phyloP scores from a whole-genome alignment of 345 rosid species.

The Geranium brycei region DNA sequence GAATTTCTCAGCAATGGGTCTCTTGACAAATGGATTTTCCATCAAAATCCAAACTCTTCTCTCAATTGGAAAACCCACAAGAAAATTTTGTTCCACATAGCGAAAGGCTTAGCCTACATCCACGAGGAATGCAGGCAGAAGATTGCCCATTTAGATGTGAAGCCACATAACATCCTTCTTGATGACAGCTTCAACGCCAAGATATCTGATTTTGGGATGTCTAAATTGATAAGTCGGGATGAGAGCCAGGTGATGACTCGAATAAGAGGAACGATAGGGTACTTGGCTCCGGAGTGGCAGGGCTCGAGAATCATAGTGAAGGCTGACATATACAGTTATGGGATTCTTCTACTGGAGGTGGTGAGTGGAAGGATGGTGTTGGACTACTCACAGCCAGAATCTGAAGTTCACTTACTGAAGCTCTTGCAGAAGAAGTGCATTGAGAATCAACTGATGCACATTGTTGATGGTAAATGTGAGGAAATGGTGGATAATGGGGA shows the following conservation, averaged over 20 bases:
- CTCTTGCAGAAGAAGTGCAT: neutral
- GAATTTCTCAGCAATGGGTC: slow-evolving; percentile 12
- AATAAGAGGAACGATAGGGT: neutral
- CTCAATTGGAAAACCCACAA: slow-evolving; percentile 11
- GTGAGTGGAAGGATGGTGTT: slow-evolving; percentile 4
- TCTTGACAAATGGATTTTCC: slow-evolving; percentile 15
- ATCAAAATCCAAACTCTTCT: neutral
- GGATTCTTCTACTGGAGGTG: neutral
- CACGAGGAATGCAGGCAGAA: slow-evolving; percentile 11
- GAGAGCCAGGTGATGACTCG: slow-evolving; percentile 7
- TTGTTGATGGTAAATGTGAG: slow-evolving; percentile 2
- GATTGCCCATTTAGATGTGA: slow-evolving; percentile 6
- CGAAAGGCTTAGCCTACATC: slow-evolving; percentile 14
- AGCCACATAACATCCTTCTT: neutral
- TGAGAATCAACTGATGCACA: slow-evolving; percentile 2
- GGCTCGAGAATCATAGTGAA: too few relatives aligned
- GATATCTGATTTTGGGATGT: slow-evolving; percentile 9
- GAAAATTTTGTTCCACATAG: slow-evolving; percentile 11
- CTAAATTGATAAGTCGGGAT: slow-evolving; percentile 6
- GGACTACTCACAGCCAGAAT: neutral
- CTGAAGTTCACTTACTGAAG: neutral
- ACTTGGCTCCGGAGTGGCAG: too few relatives aligned
- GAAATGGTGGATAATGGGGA: slow-evolving; percentile 4
- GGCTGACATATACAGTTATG: too few relatives aligned
- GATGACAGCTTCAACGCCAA: slow-evolving; percentile 7